Conservation (phyloP, 345 rosid genomes). For the Ceriops decandra region DNA sequence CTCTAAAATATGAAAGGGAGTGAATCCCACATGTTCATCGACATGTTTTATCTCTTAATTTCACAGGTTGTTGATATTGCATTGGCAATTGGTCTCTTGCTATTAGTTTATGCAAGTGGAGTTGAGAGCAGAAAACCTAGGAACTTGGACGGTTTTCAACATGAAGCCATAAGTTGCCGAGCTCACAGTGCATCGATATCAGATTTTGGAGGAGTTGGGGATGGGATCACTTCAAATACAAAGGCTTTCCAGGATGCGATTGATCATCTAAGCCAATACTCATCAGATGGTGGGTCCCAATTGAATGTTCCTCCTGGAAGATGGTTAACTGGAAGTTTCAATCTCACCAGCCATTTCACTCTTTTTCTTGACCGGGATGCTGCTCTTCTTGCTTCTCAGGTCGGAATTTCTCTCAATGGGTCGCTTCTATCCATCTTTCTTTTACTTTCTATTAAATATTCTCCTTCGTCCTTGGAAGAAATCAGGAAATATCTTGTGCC, state of each 20-base stretch:
- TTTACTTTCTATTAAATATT: not conserved
- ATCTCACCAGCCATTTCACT: conserved; percentile 44
- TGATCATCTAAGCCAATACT: conserved; percentile 30
- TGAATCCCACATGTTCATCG: no score
- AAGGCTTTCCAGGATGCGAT: conserved; percentile 39
- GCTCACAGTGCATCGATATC: conserved; percentile 19
- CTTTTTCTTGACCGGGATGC: conserved; percentile 42
- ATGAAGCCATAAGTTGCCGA: conserved; percentile 23
- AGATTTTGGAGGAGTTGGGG: conserved; percentile 36
- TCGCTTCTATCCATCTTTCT: not conserved
- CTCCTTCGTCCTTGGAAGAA: no score
- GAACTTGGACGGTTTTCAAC: conserved; percentile 22
- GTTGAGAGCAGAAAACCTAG: conserved; percentile 31
- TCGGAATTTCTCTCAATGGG: not conserved
- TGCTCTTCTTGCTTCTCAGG: conserved; percentile 46
- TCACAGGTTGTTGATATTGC: conserved; percentile 24
- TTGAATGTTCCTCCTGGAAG: conserved; percentile 47
- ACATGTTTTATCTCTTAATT: not conserved
- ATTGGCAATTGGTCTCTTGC: conserved; percentile 18
- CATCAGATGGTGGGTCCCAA: conserved; percentile 33
- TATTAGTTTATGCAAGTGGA: conserved; percentile 25
- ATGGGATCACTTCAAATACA: conserved; percentile 43
- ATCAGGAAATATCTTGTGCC: no score
- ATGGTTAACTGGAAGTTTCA: conserved; percentile 49
- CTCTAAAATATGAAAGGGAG: no score